Evolutionary conservation across 768 basidiomycete species (phyloP).

Genomic region (Coprinopsis sp.): DNA sequence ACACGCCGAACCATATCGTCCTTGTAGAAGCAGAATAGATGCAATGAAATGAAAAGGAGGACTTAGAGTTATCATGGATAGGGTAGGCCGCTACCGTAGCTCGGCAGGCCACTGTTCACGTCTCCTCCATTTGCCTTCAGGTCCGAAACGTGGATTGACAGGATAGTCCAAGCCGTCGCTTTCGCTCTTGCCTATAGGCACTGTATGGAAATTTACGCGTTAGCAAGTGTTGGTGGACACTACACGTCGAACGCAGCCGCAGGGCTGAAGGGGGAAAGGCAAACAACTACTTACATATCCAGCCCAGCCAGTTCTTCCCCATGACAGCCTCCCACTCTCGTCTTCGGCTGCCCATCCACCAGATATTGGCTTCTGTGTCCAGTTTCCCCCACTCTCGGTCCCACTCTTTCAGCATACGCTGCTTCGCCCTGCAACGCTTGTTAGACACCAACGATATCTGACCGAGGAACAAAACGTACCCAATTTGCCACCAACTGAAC

Average conservation of each 20-base stretch:
- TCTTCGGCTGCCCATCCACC: conserved; percentile 68
- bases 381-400: conserved; percentile 79
- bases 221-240: too few species aligned
- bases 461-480: conserved; percentile 35
- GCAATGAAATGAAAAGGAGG: too few species aligned
- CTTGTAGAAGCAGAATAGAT: too few species aligned
- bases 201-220: conserved; percentile 25
- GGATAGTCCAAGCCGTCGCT: conserved; percentile 61
- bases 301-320: conserved; percentile 63
- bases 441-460: not conserved
- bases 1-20: too few species aligned
- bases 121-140: conserved; percentile 59
- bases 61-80: too few species aligned
- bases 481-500: conserved; percentile 49
- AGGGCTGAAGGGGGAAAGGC: conserved; percentile 4
- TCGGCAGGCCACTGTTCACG: conserved; percentile 68
- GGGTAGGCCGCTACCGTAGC: conserved; percentile 59
- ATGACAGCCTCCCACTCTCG: conserved; percentile 80
- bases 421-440: conserved; percentile 46
- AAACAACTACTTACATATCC: conserved; percentile 65
- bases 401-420: conserved; percentile 47
- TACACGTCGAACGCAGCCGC: not conserved
- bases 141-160: conserved; percentile 70
- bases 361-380: conserved; percentile 74
- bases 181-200: conserved; percentile 45